These are phyloP conservation scores for Coniochaeta sp. DNA, from an alignment of 2,329 filamentous ascomycete genomes.

Conservation along the genomic window DNA sequence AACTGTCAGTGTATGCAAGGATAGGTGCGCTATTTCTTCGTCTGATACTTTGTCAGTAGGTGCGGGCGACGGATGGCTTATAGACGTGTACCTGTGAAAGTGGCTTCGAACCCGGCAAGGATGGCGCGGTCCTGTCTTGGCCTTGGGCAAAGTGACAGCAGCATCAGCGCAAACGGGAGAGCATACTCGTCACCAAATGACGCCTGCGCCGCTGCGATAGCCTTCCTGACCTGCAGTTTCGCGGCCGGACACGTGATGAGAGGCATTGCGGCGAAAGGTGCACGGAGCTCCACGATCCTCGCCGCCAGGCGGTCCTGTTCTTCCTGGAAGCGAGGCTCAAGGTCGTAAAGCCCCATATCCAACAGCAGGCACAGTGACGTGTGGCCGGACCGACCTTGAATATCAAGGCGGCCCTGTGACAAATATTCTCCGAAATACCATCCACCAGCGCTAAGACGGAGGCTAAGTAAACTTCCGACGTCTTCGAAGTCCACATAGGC, in stretches of 20 bases:
- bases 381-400: background rate
- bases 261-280: background rate
- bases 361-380: background rate
- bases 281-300: background rate
- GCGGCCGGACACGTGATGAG: background rate
- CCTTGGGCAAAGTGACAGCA: background rate
- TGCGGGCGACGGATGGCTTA: background rate
- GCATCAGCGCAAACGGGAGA: background rate
- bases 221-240: background rate
- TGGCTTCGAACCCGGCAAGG: background rate
- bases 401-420: background rate
- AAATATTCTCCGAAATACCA: background rate
- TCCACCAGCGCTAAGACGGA: background rate
- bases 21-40: background rate
- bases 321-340: background rate
- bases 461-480: background rate
- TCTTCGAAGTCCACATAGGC: background rate
- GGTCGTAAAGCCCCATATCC: background rate
- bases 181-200: background rate
- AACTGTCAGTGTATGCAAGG: background rate
- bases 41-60: background rate
- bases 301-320: background rate
- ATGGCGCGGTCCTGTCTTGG: background rate
- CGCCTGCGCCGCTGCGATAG: background rate
- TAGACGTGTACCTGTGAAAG: background rate